These are phyloP conservation scores for Rhododendron griersonianum DNA, from an alignment of 148 eudicot species.

Conservation along the genomic window DNA sequence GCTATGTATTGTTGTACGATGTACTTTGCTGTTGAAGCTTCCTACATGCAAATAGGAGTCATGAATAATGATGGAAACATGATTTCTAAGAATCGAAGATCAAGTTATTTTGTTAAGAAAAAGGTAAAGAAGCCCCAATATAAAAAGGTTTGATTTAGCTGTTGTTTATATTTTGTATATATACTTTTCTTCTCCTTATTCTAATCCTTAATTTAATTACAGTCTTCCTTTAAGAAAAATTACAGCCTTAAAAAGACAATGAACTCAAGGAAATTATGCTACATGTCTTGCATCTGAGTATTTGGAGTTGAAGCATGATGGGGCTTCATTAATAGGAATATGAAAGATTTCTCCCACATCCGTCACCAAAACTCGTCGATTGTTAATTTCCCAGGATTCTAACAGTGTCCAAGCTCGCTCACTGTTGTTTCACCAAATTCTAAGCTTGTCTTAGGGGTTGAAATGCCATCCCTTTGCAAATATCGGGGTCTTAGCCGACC, in stretches of 20 bases:
- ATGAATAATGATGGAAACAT: neutral
- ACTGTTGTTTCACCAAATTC: neutral
- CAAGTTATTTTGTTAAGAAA: neutral
- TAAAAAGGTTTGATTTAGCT: neutral
- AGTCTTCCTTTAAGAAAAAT: too few relatives aligned
- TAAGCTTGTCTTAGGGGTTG: neutral
- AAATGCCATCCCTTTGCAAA: neutral
- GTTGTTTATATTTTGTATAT: too few relatives aligned
- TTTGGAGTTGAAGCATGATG: too few relatives aligned
- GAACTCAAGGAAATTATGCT: too few relatives aligned
- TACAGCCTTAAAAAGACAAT: neutral
- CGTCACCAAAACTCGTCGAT: neutral
- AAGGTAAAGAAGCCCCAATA: neutral
- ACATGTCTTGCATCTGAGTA: too few relatives aligned
- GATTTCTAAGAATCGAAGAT: neutral
- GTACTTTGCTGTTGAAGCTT: slow-evolving; percentile 94
- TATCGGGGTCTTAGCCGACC: neutral
- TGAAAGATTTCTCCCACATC: too few relatives aligned
- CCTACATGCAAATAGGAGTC: slow-evolving; percentile 36
- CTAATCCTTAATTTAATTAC: neutral
- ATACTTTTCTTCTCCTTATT: neutral
- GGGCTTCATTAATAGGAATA: too few relatives aligned
- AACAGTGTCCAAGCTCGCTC: neutral
- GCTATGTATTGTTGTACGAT: slow-evolving; percentile 91
- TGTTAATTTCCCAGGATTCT: neutral